A percentile compares a stretch with the other conserved stretches of the same genome.
Evolutionary conservation across 192 early-diverging fungal species (phyloP).

Genomic region (Coemansia sp.): DNA sequence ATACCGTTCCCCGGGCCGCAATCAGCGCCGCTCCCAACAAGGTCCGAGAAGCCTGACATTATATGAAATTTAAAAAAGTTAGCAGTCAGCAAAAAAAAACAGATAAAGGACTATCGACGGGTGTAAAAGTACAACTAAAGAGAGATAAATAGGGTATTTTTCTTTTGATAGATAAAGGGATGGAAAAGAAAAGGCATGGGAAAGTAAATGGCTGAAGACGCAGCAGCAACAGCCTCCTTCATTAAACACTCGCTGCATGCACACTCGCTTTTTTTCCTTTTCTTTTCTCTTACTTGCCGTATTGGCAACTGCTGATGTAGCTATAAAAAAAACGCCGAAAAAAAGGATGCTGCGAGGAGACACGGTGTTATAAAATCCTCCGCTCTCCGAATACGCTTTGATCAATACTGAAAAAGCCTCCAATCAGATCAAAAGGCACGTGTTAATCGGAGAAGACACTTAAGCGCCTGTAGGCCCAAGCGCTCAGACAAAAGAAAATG

Average conservation of each 20-base stretch:
- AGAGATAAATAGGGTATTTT: background rate
- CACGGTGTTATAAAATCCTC: background rate
- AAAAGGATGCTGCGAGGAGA: background rate
- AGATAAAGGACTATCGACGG: background rate
- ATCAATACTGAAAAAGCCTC: background rate
- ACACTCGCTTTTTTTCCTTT: background rate
- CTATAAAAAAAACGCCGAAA: background rate
- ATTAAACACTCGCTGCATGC: background rate
- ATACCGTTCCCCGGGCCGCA: conserved; percentile 81
- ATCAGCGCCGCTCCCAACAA: conserved; percentile 67
- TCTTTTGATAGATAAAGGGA: background rate
- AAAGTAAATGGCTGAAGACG: background rate
- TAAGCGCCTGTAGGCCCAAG: too few relatives aligned
- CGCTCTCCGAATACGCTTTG: background rate
- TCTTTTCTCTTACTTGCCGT: background rate
- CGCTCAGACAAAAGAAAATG: background rate
- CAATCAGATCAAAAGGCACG: background rate
- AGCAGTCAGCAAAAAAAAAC: background rate
- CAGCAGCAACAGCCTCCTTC: background rate
- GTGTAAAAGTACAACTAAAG: background rate
- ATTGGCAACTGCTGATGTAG: background rate
- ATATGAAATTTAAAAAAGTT: background rate
- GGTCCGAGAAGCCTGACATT: conserved; percentile 63
- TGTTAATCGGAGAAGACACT: background rate
- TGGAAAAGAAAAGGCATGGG: background rate